Evolutionary conservation across 352 stramenopile genomes (phyloP), one percentile per base, ranked within the genome.

Genomic region (Phytopythium sindhum): DNA sequence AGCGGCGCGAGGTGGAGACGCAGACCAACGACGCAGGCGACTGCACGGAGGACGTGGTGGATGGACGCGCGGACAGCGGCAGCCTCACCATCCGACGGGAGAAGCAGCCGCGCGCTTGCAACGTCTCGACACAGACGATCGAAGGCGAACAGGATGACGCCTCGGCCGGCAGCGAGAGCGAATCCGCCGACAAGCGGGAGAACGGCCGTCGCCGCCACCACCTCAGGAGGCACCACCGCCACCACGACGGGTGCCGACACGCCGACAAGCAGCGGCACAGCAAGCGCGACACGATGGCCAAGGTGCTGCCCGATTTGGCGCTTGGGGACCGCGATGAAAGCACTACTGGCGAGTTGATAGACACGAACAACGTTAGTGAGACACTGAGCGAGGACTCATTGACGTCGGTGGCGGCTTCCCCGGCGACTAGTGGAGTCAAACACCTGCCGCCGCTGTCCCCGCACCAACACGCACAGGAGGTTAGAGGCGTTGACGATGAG

Each of bases 241-340:
- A 50, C 54, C 35, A 33, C 21, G 54, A 47, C 7, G 37, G 54
- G 9, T 47, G 53, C 24, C 33, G 54, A 35, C 54, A 56, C 44
- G 57, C 31, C n/a, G 31, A 48, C 42, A 56, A 47, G 48, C n/a
- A 35, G n/a, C 29, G 33, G 2, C 42, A 29, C 19, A 10, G 10
- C 19, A 44, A 15, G 14, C 9, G 9, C 0, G 11, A 24, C 9
- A 26, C 14, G 14, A 19, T 19, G 33, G 52, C 9, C 19, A 41
- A 59, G 37, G 31, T 59, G 37, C 53, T 59, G 37, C 53, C 53
- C 10, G 53, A 59, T 47, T n/a, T 59, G 31, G 15, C 3, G 23
- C 26, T 26, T 1, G 53, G n/a, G 2, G 37, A 47, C 14, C 28
- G n/a, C 5, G 26, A 61, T 37, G 23, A 33, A 10, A 6, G 33